Conservation (phyloP, 108 stramenopile genomes). For the Schizochytrium sp. region DNA sequence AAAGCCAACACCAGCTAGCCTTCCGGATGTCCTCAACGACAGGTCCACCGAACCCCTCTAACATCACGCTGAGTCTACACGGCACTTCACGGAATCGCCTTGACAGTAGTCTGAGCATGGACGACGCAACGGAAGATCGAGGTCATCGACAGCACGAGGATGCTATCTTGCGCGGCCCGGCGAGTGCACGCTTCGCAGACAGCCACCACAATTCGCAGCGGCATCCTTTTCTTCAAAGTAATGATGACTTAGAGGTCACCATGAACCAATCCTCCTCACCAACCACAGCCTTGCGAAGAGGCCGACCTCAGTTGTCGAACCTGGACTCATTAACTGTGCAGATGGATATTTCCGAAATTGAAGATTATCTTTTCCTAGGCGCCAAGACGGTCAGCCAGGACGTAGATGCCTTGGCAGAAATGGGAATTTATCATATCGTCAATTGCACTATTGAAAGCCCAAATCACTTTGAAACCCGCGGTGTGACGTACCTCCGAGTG, state of each 20-base stretch:
- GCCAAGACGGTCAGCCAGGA: conserved; percentile 51
- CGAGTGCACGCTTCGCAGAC: background rate
- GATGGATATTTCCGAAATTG: conserved; percentile 40
- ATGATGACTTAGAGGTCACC: background rate
- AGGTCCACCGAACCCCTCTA: too few species aligned
- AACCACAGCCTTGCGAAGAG: conserved; percentile 3
- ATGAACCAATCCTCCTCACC: background rate
- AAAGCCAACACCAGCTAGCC: too few species aligned
- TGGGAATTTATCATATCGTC: conserved; percentile 21
- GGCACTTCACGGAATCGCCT: background rate
- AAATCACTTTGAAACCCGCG: conserved; percentile 37
- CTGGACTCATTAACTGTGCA: conserved; percentile 50
- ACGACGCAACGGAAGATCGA: background rate
- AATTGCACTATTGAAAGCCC: conserved; percentile 29
- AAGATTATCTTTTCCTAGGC: conserved; percentile 22
- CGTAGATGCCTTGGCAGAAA: conserved; percentile 33
- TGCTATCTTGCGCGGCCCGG: background rate
- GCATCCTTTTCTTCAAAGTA: background rate
- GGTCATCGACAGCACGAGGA: background rate
- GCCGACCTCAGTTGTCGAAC: background rate
- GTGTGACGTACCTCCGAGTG: conserved; percentile 46
- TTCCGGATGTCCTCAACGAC: too few species aligned
- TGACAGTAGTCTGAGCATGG: background rate
- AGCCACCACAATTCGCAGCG: background rate
- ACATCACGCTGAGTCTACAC: too few species aligned